Conservation (phyloP, 1,139 yeast genomes). For the Magnusiomyces fungicola region DNA sequence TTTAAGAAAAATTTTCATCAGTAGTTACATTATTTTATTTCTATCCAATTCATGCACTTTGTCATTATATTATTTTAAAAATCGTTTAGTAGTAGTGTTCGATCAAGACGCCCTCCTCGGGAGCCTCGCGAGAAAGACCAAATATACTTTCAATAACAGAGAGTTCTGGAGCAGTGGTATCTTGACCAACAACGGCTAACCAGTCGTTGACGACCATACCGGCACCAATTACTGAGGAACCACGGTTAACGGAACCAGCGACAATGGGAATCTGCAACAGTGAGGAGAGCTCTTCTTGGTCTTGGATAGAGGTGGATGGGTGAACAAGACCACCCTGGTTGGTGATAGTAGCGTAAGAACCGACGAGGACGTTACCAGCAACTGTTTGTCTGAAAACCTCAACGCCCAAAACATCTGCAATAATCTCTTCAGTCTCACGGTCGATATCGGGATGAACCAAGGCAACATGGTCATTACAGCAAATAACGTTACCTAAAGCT, state of each 20-base stretch:
- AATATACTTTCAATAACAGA: constrained; percentile 95
- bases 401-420: constrained; percentile 97
- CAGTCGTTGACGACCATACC: constrained; percentile 99
- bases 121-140: constrained; percentile 37
- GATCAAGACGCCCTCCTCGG: constrained; percentile 36
- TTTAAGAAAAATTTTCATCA: no score
- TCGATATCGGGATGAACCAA: constrained; percentile 98
- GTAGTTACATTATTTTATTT: no score
- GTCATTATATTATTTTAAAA: no score
- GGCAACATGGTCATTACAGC: constrained; percentile 98
- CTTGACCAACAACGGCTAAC: constrained; percentile 94
- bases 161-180: constrained; percentile 97
- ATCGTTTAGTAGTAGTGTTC: constrained; percentile 35
- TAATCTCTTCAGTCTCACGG: constrained; percentile 97
- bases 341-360: constrained; percentile 88
- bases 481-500: constrained; percentile 95
- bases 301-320: constrained; percentile 95
- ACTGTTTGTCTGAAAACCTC: constrained; percentile 99
- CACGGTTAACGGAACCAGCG: constrained; percentile 98
- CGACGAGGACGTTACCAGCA: constrained; percentile 96
- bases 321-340: constrained; percentile 98
- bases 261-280: constrained; percentile 94
- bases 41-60: no score
- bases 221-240: constrained; percentile 95
- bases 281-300: constrained; percentile 95